phyloP scores from a whole-genome alignment of 345 rosid genomes.

The Psidium friedrichsthalianum region DNA sequence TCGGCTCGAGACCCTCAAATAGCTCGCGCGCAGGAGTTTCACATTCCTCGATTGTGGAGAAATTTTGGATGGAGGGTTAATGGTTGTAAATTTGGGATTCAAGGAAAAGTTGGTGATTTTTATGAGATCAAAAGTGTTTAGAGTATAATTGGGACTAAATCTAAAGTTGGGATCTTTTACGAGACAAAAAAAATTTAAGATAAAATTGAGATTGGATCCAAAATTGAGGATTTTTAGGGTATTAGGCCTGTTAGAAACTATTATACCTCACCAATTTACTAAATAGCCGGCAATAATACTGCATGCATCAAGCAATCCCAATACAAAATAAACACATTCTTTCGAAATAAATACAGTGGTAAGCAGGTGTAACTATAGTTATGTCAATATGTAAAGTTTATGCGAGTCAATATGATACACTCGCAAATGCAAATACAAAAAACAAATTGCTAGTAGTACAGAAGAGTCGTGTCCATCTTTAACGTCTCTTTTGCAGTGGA shows the following conservation, averaged over 20 bases:
- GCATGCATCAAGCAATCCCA: background rate
- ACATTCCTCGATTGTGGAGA: too few species aligned
- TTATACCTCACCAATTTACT: background rate
- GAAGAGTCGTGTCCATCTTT: background rate
- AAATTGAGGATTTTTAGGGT: too few species aligned
- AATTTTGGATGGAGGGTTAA: too few species aligned
- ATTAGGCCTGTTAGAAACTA: background rate
- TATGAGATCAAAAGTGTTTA: too few species aligned
- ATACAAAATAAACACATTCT: background rate
- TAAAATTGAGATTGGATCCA: too few species aligned
- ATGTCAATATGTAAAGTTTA: background rate
- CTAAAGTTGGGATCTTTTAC: too few species aligned
- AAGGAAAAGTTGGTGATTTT: too few species aligned
- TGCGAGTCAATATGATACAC: background rate
- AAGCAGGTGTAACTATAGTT: background rate
- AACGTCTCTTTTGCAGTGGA: background rate
- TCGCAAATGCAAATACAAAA: background rate
- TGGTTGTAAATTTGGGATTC: too few species aligned
- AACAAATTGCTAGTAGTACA: background rate
- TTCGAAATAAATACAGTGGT: background rate
- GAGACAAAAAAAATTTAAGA: too few species aligned
- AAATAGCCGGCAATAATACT: background rate
- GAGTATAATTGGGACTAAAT: too few species aligned
- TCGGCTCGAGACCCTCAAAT: too few species aligned
- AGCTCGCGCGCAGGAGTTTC: too few species aligned